A percentile compares a stretch with the other conserved stretches of the same genome.
These are phyloP conservation scores for Gynostemma pentaphyllum DNA, from an alignment of 306 rosid species.

Conservation along the genomic window DNA sequence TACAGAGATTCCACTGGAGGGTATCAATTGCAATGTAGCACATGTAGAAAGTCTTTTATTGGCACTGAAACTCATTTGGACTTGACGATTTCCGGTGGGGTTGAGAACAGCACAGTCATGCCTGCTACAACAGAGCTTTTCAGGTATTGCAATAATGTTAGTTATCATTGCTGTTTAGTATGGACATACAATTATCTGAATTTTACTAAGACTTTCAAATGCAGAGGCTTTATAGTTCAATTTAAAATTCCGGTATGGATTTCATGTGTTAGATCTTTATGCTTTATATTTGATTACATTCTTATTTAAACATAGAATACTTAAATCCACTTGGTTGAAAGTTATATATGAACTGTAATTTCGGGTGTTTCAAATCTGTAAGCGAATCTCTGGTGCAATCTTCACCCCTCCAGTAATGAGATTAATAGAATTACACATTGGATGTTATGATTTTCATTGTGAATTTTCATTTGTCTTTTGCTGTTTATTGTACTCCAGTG, in stretches of 20 bases:
- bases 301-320: background rate
- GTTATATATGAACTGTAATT: background rate
- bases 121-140: slow-evolving; percentile 70
- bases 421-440: background rate
- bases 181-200: background rate
- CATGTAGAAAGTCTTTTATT: slow-evolving; percentile 61
- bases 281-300: background rate
- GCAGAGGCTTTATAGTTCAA: background rate
- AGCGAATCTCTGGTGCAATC: background rate
- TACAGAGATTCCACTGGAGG: slow-evolving; percentile 47
- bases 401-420: background rate
- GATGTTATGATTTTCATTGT: background rate
- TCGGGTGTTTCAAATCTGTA: background rate
- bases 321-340: background rate
- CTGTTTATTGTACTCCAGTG: background rate
- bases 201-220: background rate
- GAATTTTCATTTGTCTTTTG: background rate
- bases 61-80: slow-evolving; percentile 62
- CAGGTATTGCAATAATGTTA: slow-evolving; percentile 47
- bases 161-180: background rate
- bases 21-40: slow-evolving; percentile 50
- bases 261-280: background rate
- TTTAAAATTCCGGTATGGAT: background rate
- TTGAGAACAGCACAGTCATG: slow-evolving; percentile 50
- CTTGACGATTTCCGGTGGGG: slow-evolving; percentile 40